Evolutionary conservation across 2,329 filamentous ascomycete genomes (phyloP).

Genomic region (Trichoderma atrobrunneum): DNA sequence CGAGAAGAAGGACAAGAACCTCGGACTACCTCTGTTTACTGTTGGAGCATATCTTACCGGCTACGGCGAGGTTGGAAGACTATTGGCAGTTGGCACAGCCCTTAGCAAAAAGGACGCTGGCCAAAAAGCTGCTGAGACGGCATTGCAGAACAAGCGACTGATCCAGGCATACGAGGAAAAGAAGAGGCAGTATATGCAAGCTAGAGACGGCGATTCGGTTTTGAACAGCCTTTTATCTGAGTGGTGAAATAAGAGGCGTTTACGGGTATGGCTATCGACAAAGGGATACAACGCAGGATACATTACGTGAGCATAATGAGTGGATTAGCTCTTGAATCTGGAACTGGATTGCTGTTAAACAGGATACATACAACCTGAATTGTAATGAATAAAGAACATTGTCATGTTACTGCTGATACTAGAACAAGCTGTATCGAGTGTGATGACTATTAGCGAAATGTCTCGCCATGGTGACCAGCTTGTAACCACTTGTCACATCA

Average conservation of each 20-base stretch:
- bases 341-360: background rate
- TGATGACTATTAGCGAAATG: background rate
- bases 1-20: constrained; percentile 52
- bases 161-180: constrained; percentile 50
- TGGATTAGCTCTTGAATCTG: background rate
- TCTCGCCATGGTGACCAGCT: background rate
- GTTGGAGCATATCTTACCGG: constrained; percentile 65
- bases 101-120: constrained; percentile 68
- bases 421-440: background rate
- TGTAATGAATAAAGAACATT: background rate
- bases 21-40: constrained; percentile 56
- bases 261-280: background rate
- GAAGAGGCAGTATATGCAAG: constrained; percentile 44
- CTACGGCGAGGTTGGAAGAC: constrained; percentile 62
- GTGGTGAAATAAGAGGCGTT: background rate
- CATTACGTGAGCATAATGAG: background rate
- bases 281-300: background rate
- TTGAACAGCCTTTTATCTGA: background rate
- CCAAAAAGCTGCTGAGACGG: constrained; percentile 61
- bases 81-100: constrained; percentile 62
- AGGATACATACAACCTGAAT: background rate
- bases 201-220: constrained; percentile 19
- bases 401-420: background rate
- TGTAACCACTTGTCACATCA: background rate
- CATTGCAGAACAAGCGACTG: constrained; percentile 64